Conservation (phyloP, 129 eudicot species). For the Heracleum sosnowskyi region DNA sequence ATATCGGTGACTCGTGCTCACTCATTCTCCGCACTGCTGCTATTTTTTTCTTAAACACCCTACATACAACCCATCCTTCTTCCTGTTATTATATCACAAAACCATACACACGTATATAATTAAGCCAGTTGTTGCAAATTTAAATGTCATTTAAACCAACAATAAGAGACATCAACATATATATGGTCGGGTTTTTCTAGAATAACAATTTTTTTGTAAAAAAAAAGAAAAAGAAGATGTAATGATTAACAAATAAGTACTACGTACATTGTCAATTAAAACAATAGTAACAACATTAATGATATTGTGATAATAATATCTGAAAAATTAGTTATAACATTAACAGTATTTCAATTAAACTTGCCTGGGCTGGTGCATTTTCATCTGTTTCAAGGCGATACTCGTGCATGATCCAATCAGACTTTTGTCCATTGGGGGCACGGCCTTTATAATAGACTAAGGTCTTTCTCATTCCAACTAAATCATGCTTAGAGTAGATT, state of each 20-base stretch:
- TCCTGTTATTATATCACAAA: slow-evolving; percentile 40
- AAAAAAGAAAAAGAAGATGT: no score
- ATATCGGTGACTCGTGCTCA: slow-evolving; percentile 69
- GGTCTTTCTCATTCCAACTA: slow-evolving; percentile 94
- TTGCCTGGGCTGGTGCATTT: slow-evolving; percentile 75
- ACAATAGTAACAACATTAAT: no score
- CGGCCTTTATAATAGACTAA: slow-evolving; percentile 83
- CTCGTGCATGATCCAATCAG: slow-evolving; percentile 96
- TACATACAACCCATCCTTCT: slow-evolving; percentile 97
- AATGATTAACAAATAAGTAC: no score
- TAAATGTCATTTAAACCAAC: neutral
- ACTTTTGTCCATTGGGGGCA: slow-evolving; percentile 92
- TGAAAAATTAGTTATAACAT: neutral
- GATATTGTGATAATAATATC: neutral
- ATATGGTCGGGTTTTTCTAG: neutral
- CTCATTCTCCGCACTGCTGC: slow-evolving; percentile 44
- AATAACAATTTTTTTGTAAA: no score
- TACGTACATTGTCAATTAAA: no score
- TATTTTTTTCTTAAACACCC: slow-evolving; percentile 79
- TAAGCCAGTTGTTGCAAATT: neutral
- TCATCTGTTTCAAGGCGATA: slow-evolving; percentile 87
- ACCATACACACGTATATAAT: neutral
- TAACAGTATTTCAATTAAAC: neutral
- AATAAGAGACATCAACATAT: neutral
- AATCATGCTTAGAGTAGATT: slow-evolving; percentile 67